Conservation (phyloP, 2,329 filamentous ascomycete species). For the Aureobasidium leucospermi region DNA sequence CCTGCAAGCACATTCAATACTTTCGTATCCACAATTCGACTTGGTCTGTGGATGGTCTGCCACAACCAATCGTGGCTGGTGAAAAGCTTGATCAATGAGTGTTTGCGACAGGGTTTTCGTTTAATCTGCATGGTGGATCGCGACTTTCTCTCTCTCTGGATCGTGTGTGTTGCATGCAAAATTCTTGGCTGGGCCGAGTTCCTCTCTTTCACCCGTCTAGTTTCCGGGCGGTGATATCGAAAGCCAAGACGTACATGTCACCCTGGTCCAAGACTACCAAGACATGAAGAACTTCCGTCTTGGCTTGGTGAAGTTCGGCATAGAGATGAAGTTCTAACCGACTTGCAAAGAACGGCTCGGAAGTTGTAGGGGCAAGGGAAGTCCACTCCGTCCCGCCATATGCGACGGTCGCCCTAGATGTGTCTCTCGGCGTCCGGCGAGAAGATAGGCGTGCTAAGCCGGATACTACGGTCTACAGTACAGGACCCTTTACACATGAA, state of each 20-base stretch:
- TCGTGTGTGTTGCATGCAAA: background rate
- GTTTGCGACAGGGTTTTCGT: background rate
- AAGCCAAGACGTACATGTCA: background rate
- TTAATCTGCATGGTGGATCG: background rate
- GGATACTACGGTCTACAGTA: too few relatives aligned
- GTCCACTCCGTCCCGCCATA: too few relatives aligned
- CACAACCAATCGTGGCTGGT: background rate
- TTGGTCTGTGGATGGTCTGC: background rate
- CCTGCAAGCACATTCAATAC: too few relatives aligned
- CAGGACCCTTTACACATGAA: too few relatives aligned
- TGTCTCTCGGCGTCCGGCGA: too few relatives aligned
- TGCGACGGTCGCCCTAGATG: too few relatives aligned
- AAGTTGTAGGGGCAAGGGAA: background rate
- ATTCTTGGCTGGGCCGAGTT: too few relatives aligned
- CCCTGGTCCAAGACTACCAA: background rate
- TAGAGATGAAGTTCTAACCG: background rate
- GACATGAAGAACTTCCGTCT: background rate
- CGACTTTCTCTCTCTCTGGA: background rate
- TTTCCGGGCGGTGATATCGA: background rate
- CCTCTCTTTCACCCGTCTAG: background rate
- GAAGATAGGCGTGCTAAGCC: too few relatives aligned
- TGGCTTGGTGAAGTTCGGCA: background rate
- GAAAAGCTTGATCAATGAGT: background rate
- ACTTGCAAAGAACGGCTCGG: background rate
- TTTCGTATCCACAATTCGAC: background rate